Evolutionary conservation across 1,284 basidiomycete species (phyloP), one percentile per base, ranked within the genome.

Genomic region (Athelia psychrophila): DNA sequence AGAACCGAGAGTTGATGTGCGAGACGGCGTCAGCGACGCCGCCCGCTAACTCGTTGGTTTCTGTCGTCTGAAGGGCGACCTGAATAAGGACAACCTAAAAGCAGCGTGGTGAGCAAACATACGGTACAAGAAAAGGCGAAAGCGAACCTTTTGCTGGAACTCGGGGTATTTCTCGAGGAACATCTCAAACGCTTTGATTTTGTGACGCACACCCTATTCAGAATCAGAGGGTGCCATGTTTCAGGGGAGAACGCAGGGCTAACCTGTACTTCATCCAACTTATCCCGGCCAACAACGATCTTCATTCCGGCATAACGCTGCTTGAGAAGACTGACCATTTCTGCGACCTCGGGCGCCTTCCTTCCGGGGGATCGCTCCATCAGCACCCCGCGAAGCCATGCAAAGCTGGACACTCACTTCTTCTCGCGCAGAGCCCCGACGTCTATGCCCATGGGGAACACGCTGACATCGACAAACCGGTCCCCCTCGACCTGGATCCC

Each of bases 381-480:
- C 44, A 51, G 44, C 24, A 49, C 52, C 51, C 44, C 35, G 25
- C 51, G 44, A 13, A 49, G n/a, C 4, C 33, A 12, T 42, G 32
- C 19, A 27, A 25, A 52, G 49, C 22, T 53, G 47, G 18, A 48
- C 24, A 68, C 78, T 49, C 58, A 85, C 84, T 81, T 84, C 67
- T 85, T 86, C 57, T 82, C 75, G 52, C 83, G 82, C 44, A 94
- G 71, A 51, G 80, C 77, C 51, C 73, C 71, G 16, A 93, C 90
- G 61, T 94, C 93, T 56, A 95, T 93, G 3, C 93, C 93, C 81
- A 95, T 93, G 0, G 92, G 90, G 68, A 93, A 93, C 15, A 91
- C 88, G 1, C 86, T 87, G 5, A 94, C 90, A 57, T 92, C 88
- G 38, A 93, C 87, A 60, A 94, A 93, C 3, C 83, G 73, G 0